Conservation (phyloP, 352 stramenopile species). For the Phytophthora aleatoria region DNA sequence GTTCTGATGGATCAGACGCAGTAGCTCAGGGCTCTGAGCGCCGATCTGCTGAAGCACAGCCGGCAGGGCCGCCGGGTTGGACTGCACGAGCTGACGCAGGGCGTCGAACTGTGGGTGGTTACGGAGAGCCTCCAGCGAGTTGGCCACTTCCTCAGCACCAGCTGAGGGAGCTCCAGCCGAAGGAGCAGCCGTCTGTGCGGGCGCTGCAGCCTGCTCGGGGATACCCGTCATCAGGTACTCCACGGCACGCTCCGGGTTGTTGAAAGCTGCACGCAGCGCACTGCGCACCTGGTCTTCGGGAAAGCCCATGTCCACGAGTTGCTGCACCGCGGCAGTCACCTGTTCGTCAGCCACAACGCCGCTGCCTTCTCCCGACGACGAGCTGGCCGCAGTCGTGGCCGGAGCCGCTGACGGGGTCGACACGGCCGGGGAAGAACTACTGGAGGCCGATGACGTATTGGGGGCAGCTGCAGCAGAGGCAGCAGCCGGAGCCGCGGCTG, state of each 20-base stretch:
- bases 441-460: slow-evolving; percentile 78
- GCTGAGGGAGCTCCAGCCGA: slow-evolving; percentile 17
- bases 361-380: slow-evolving; percentile 24
- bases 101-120: slow-evolving; percentile 87
- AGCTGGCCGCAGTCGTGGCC: slow-evolving; percentile 36
- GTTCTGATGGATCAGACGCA: slow-evolving; percentile 87
- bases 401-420: slow-evolving; percentile 70
- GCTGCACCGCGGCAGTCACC: slow-evolving; percentile 62
- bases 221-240: slow-evolving; percentile 92
- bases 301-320: slow-evolving; percentile 89
- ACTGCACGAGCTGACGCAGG: slow-evolving; percentile 82
- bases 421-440: slow-evolving; percentile 63
- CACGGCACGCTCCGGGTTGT: slow-evolving; percentile 86
- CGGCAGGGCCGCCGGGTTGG: slow-evolving; percentile 79
- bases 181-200: slow-evolving; percentile 30
- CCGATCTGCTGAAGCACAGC: slow-evolving; percentile 88
- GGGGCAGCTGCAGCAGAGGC: slow-evolving; percentile 34
- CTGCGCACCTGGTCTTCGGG: slow-evolving; percentile 83
- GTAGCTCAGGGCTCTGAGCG: slow-evolving; percentile 78
- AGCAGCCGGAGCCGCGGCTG: slow-evolving; percentile 12
- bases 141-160: slow-evolving; percentile 29
- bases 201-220: slow-evolving; percentile 51
- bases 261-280: slow-evolving; percentile 82
- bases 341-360: slow-evolving; percentile 37
- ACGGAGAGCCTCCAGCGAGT: slow-evolving; percentile 77